Percentiles rank a stretch among this genome's conserved stretches.
These are phyloP conservation scores for Boletus edulis DNA, from an alignment of 768 basidiomycete genomes.

Conservation along the genomic window DNA sequence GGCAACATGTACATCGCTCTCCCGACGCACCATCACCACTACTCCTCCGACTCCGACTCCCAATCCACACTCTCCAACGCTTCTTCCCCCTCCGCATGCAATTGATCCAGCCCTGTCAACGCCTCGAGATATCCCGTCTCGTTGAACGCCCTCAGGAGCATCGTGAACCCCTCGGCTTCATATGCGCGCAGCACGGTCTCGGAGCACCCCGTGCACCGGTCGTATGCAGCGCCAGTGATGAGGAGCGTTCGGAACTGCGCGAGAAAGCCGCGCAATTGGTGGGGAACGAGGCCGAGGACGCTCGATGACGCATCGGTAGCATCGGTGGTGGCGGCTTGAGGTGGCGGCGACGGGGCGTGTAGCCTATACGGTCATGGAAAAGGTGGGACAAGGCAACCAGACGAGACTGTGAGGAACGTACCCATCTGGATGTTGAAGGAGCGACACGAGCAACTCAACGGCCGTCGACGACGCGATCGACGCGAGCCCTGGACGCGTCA, in stretches of 20 bases:
- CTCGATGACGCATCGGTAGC: constrained; percentile 33
- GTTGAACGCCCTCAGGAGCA: constrained; percentile 81
- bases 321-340: constrained; percentile 25
- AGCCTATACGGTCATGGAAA: not conserved
- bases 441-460: constrained; percentile 86
- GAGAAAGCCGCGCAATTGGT: constrained; percentile 90
- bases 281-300: constrained; percentile 86
- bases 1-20: too few species aligned
- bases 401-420: constrained; percentile 27
- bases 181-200: constrained; percentile 81
- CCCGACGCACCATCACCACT: not conserved
- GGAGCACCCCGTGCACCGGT: constrained; percentile 88
- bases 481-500: constrained; percentile 92
- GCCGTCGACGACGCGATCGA: constrained; percentile 90
- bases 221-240: constrained; percentile 84
- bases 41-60: constrained; percentile 52
- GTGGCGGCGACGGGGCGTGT: constrained; percentile 70
- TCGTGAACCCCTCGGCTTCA: constrained; percentile 71
- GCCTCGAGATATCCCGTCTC: constrained; percentile 72
- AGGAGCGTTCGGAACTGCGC: constrained; percentile 82
- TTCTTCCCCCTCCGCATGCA: constrained; percentile 74
- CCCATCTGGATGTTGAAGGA: constrained; percentile 90
- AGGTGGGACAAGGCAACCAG: too few species aligned
- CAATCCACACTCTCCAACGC: constrained; percentile 72
- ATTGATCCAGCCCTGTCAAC: constrained; percentile 74